Evolutionary conservation across 2,329 filamentous ascomycete genomes (phyloP), one percentile per base, ranked within the genome.

Genomic region (Xylaria polymorpha): DNA sequence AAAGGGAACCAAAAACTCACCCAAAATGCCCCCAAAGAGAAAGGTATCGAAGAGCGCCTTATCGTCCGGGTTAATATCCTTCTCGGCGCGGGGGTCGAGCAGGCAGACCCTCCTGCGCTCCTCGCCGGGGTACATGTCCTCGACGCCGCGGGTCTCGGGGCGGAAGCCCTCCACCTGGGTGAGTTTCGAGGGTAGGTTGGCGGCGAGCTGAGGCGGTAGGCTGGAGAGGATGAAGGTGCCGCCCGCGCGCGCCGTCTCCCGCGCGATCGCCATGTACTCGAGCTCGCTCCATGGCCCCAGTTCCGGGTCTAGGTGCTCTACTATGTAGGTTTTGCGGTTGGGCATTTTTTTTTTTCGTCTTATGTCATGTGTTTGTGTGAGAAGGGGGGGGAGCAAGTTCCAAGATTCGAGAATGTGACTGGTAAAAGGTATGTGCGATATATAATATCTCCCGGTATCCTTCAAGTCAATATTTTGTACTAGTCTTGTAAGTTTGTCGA

Each of bases 231-330:
- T 88, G 80, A 98, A 97, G 61, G 85, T 85, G 64, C 90, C 88
- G 41, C 88, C 87, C 3, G 88, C 83, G 29, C 86, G 86, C 71
- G 89, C 84, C 61, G 92, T 94, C 84, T 99, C 96, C 69, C 87
- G 85, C 61, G 94, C 94, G 79, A 99, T 98, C 77, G 92, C 88
- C 64, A 89, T 84, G 83, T 99, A 99, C 83, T 99, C 96, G 62
- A 98, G 88, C 72, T 93, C 90, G 29, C 96, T 98, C 96, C 96
- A 99, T 48, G 90, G 88, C 41, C 97, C 96, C 37, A 99, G 87
- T 81, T 99, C 96, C 48, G 93, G 91, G 83, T 99, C 96, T 73
- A 99, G 90, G 82, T 99, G 95, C 85, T 98, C 95, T 75, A 98
- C 94, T 77, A 98, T 92, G 82, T 96, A 98, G 51, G 90, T 94